These are phyloP conservation scores for Coniochaeta hoffmannii DNA, from an alignment of 2,329 filamentous ascomycete genomes.

Conservation along the genomic window DNA sequence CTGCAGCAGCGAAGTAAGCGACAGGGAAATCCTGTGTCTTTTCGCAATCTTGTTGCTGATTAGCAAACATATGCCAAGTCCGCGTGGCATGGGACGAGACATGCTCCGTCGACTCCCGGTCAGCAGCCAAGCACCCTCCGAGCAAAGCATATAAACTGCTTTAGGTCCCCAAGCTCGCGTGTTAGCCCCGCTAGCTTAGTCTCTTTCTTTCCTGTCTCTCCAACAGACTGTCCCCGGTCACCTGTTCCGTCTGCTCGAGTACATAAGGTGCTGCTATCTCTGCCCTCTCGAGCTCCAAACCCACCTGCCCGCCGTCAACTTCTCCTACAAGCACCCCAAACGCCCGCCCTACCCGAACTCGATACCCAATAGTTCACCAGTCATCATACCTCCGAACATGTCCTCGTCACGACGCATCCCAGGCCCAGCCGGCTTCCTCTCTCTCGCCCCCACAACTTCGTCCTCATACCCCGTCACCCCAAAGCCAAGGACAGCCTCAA, in stretches of 20 bases:
- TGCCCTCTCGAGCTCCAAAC: not conserved
- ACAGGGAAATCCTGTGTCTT: not conserved
- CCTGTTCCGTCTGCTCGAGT: not conserved
- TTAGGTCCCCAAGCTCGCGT: not conserved
- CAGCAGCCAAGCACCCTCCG: not conserved
- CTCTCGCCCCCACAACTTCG: conserved; percentile 45
- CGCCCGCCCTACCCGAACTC: not conserved
- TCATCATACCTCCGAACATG: not conserved
- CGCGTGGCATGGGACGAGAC: not conserved
- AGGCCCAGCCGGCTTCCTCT: conserved; percentile 31
- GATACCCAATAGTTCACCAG: not conserved
- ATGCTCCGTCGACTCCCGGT: not conserved
- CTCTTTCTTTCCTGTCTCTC: not conserved
- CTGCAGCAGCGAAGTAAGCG: not conserved
- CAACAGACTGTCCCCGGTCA: not conserved
- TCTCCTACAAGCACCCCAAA: not conserved
- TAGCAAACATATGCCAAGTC: conserved; percentile 2
- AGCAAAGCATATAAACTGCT: conserved; percentile 2
- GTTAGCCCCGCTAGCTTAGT: not conserved
- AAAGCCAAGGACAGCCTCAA: not conserved
- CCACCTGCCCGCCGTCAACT: not conserved
- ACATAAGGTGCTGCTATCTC: not conserved
- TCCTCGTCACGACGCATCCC: not conserved
- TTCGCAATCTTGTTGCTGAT: not conserved
- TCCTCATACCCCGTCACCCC: conserved; percentile 37